These are phyloP conservation scores for Fistulinella prunicolor DNA, from an alignment of 768 basidiomycete genomes.

Conservation along the genomic window DNA sequence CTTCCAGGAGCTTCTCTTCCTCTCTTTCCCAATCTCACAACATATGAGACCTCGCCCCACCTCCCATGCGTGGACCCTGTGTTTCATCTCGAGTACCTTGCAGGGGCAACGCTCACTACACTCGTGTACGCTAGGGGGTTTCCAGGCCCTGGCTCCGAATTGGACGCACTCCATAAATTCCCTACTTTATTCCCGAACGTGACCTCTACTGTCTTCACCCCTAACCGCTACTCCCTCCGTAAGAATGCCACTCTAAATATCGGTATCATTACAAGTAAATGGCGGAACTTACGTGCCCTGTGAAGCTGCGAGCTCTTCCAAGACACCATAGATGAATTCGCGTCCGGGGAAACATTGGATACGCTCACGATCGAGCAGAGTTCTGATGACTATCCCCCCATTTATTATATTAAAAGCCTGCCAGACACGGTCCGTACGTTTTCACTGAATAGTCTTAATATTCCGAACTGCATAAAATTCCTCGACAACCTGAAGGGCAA, in stretches of 20 bases:
- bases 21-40: conserved; percentile 16
- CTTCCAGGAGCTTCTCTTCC: conserved; percentile 9
- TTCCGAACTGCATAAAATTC: conserved; percentile 8
- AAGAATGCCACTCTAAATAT: conserved; percentile 9
- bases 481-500: conserved; percentile 7
- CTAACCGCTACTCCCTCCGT: conserved; percentile 2
- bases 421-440: conserved; percentile 7
- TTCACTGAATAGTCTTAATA: conserved; percentile 8
- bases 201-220: conserved; percentile 10
- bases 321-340: conserved; percentile 8
- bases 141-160: background rate
- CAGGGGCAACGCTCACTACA: conserved; percentile 1
- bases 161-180: background rate
- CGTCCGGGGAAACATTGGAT: background rate
- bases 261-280: conserved; percentile 8
- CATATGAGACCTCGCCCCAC: conserved; percentile 5
- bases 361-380: conserved; percentile 15
- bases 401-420: background rate
- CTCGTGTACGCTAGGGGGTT: background rate
- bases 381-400: background rate
- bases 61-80: background rate
- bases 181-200: conserved; percentile 15
- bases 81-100: conserved; percentile 12
- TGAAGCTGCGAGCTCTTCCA: conserved; percentile 11
- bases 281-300: conserved; percentile 7